phyloP scores from a whole-genome alignment of 2,329 filamentous ascomycete genomes.

The Lachnellula subtilissima region DNA sequence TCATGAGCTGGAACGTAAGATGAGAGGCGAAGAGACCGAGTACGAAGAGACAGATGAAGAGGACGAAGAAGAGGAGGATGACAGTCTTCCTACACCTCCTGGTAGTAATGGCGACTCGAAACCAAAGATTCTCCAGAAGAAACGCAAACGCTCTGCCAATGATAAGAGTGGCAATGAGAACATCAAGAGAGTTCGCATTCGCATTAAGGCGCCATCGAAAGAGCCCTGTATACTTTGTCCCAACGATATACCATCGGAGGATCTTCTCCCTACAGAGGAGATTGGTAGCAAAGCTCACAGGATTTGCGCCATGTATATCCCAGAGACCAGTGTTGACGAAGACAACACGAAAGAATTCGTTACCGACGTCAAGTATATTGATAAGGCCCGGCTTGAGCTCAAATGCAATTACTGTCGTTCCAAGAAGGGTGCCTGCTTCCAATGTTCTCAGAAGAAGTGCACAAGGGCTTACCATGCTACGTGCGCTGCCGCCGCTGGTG shows the following conservation, averaged over 20 bases:
- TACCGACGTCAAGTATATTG: conserved; percentile 73
- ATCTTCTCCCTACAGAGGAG: conserved; percentile 82
- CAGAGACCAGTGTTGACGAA: conserved; percentile 83
- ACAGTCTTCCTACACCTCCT: conserved; percentile 74
- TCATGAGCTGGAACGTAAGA: conserved; percentile 88
- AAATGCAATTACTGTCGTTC: conserved; percentile 95
- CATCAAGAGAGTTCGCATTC: conserved; percentile 73
- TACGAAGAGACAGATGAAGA: conserved; percentile 74
- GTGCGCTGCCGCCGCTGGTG: conserved; percentile 85
- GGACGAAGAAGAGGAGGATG: conserved; percentile 62
- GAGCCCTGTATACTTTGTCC: conserved; percentile 89
- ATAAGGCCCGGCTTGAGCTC: conserved; percentile 81
- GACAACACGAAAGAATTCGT: conserved; percentile 47
- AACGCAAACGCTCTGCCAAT: conserved; percentile 59
- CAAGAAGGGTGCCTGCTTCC: conserved; percentile 92
- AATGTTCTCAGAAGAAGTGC: conserved; percentile 94
- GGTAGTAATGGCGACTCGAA: conserved; percentile 65
- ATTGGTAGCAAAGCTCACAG: conserved; percentile 76
- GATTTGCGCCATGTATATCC: conserved; percentile 83
- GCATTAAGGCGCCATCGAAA: conserved; percentile 62
- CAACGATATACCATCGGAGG: conserved; percentile 76
- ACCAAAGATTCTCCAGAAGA: conserved; percentile 53
- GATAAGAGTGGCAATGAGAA: conserved; percentile 37
- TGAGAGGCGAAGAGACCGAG: conserved; percentile 83
- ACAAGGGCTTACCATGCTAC: conserved; percentile 91